Conservation (phyloP, 106 monocot species). For the Dactylorhiza incarnata region DNA sequence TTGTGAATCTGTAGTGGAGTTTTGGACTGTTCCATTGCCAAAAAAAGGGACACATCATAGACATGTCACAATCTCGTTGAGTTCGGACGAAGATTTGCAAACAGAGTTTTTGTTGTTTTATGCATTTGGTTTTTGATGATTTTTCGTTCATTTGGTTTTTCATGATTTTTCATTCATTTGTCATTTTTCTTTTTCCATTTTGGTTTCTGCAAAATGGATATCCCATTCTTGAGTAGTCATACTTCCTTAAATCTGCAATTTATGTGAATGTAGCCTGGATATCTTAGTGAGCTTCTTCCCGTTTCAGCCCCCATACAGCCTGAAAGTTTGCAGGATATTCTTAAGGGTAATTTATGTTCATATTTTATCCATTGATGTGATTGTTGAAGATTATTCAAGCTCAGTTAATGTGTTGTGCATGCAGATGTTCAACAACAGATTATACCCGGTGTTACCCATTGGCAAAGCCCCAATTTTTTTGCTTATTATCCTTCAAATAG, state of each 20-base stretch:
- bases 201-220: background rate
- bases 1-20: too few relatives aligned
- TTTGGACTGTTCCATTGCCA: too few relatives aligned
- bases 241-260: background rate
- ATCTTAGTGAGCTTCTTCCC: slow-evolving; percentile 55
- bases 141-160: background rate
- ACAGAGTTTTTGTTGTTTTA: too few relatives aligned
- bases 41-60: too few relatives aligned
- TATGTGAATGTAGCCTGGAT: slow-evolving; percentile 47
- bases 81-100: too few relatives aligned
- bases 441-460: slow-evolving; percentile 66
- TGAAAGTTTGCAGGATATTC: slow-evolving; percentile 61
- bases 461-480: slow-evolving; percentile 78
- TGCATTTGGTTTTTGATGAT: background rate
- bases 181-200: background rate
- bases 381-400: background rate
- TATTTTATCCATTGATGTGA: background rate
- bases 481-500: slow-evolving; percentile 82
- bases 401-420: background rate
- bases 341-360: slow-evolving; percentile 37
- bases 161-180: background rate
- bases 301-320: slow-evolving; percentile 59
- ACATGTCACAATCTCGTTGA: too few relatives aligned
- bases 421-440: slow-evolving; percentile 76
- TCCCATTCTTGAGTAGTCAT: too few relatives aligned